Percentiles rank a stretch among this genome's conserved stretches.
Conservation (phyloP, 2,329 filamentous ascomycete genomes). For the Colletotrichum endophyticum region DNA sequence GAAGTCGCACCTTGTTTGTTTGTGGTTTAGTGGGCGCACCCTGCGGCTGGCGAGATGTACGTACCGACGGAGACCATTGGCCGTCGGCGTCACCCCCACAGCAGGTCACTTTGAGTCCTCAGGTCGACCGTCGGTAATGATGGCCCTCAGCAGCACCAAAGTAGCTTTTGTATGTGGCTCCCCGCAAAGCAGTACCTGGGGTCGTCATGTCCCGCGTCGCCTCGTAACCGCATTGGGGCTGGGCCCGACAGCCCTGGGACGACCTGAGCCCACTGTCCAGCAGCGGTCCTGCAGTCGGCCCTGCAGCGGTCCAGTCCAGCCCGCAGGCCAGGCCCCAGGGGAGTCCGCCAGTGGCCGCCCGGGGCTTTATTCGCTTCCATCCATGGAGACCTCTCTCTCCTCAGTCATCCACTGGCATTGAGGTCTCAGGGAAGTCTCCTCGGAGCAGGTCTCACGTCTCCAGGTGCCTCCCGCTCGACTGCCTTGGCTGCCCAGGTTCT, state of each 20-base stretch:
- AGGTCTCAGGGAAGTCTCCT: neutral
- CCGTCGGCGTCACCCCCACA: neutral
- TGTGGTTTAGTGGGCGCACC: neutral
- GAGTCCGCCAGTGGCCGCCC: neutral
- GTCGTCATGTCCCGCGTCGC: neutral
- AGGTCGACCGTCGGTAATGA: slow-evolving; percentile 1
- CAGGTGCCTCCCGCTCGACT: neutral
- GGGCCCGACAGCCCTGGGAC: neutral
- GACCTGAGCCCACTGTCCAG: neutral
- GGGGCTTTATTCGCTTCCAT: neutral
- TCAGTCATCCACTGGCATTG: neutral
- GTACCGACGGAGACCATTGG: neutral
- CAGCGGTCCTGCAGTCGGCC: neutral
- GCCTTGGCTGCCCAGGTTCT: neutral
- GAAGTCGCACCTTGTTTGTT: neutral
- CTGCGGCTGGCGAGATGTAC: neutral
- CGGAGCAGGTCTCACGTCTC: neutral
- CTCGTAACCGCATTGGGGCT: neutral
- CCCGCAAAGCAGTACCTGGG: neutral
- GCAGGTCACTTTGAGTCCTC: neutral
- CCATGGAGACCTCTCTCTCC: neutral
- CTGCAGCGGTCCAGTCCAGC: neutral
- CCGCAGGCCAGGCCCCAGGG: neutral
- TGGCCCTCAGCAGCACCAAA: neutral
- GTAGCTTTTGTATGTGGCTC: neutral